Evolutionary conservation across 441 rosid species (phyloP), one percentile per base, ranked within the genome.

Genomic region (Iberis amara): DNA sequence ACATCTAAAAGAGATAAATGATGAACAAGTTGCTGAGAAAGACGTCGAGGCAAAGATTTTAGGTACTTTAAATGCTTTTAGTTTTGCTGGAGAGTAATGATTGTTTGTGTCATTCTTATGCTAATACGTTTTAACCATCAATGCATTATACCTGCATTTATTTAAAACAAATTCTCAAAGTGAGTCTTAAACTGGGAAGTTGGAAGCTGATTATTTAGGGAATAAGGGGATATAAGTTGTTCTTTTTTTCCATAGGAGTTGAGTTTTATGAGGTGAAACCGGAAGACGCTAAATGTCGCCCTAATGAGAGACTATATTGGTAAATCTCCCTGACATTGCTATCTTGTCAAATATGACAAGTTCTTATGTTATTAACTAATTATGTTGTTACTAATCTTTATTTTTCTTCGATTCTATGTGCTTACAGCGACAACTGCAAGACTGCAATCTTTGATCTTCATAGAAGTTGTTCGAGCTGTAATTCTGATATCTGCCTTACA

Each of bases 381-480:
- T 26, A 26, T 12, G 11, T 8, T 12, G 33, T 7, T 30, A 7
- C 8, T 60, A 50, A 60, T 24, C 27, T 57, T 53, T 47, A 28
- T 1, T 40, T 5, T 52, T 15, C 21, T 53, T 52, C 4, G 3
- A 28, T 39, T 44, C 24, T 10, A 32, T 23, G 23, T 32, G 15
- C 31, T 61, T 52, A 66, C 83, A 90, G 92, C 14, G 71, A 86
- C 74, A 76, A 63, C 51, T 87, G 97, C 74, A 70, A 68, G 67
- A 79, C 96, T 23, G 77, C 89, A 7, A 87, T 83, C 36, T 68
- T 73, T 62, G 90, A 90, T 69, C 75, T 69, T 47, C 90, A 81
- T 70, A 72, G 90, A 62, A 83, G 76, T 64, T 90, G 96, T 59
- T 57, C 66, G 26, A 68, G 53, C 9, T 89, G 97, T 71, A 43